A percentile compares a stretch with the other conserved stretches of the same genome.
These are phyloP conservation scores for Zizania latifolia DNA, from an alignment of 176 grass and related monocot species.

Conservation along the genomic window DNA sequence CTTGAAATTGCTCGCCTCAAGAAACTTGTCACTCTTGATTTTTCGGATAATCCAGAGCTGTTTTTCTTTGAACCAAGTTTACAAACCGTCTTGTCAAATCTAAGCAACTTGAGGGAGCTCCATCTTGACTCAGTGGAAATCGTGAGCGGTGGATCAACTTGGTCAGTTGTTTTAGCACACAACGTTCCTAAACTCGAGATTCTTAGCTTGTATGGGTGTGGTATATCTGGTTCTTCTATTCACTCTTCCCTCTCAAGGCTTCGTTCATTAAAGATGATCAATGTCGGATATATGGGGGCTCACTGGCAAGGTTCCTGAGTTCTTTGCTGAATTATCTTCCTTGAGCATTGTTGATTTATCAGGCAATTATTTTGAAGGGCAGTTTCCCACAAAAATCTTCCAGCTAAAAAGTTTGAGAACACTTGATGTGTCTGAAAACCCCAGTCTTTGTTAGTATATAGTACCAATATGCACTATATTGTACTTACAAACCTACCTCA, in stretches of 20 bases:
- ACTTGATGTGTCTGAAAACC: not conserved
- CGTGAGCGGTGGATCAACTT: not conserved
- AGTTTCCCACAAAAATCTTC: conserved; percentile 11
- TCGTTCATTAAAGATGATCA: not conserved
- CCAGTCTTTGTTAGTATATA: no score
- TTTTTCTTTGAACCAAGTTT: not conserved
- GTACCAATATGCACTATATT: no score
- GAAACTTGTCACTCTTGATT: no score
- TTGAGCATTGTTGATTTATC: not conserved
- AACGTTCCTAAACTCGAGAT: conserved; percentile 14
- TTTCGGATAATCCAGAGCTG: no score
- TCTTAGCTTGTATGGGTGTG: not conserved
- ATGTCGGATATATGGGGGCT: not conserved
- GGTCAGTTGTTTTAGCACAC: conserved; percentile 13
- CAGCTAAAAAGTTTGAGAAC: conserved; percentile 6
- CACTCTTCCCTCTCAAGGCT: conserved; percentile 11
- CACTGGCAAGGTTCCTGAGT: not conserved
- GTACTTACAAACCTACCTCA: no score
- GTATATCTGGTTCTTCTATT: conserved; percentile 3
- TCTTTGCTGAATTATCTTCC: not conserved
- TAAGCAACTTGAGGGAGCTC: conserved; percentile 26
- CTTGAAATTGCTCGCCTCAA: no score
- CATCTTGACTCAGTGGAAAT: conserved; percentile 12
- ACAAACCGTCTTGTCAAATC: not conserved
- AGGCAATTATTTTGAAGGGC: not conserved